phyloP scores from a whole-genome alignment of 1,284 basidiomycete species.

The Pisolithus thermaeus region DNA sequence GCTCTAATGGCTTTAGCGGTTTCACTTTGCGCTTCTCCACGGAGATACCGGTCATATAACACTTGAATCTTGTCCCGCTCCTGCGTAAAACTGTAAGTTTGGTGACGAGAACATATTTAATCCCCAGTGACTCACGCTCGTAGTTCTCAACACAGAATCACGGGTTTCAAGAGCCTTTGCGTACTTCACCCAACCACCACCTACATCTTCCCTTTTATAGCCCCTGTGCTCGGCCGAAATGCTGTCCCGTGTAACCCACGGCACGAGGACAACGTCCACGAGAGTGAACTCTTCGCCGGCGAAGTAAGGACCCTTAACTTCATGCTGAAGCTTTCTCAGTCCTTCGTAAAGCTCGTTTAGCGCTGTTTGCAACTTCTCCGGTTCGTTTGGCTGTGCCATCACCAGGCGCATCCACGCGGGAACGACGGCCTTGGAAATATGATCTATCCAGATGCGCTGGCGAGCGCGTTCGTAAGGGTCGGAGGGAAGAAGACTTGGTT shows the following conservation, averaged over 20 bases:
- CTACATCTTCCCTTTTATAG: constrained; percentile 40
- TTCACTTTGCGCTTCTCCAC: constrained; percentile 55
- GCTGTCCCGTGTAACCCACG: constrained; percentile 51
- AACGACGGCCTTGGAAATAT: constrained; percentile 44
- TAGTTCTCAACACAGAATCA: constrained; percentile 45
- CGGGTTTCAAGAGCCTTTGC: constrained; percentile 38
- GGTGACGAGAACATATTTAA: neutral
- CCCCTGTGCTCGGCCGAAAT: constrained; percentile 46
- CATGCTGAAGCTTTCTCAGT: constrained; percentile 39
- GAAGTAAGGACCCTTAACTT: constrained; percentile 57
- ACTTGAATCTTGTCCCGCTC: constrained; percentile 42
- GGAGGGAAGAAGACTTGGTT: constrained; percentile 40
- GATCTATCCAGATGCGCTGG: constrained; percentile 51
- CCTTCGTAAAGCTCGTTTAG: constrained; percentile 41
- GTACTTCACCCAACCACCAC: constrained; percentile 43
- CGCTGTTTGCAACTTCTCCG: constrained; percentile 39
- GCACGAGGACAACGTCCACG: constrained; percentile 55
- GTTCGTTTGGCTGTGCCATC: constrained; percentile 49
- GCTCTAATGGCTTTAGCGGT: constrained; percentile 53
- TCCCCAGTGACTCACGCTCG: constrained; percentile 36
- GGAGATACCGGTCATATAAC: constrained; percentile 51
- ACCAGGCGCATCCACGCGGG: constrained; percentile 50
- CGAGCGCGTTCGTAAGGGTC: constrained; percentile 47
- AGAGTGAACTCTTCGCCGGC: constrained; percentile 49
- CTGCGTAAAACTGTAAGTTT: constrained; percentile 21